Evolutionary conservation across 768 basidiomycete species (phyloP).

Genomic region (Pisolithus marmoratus): DNA sequence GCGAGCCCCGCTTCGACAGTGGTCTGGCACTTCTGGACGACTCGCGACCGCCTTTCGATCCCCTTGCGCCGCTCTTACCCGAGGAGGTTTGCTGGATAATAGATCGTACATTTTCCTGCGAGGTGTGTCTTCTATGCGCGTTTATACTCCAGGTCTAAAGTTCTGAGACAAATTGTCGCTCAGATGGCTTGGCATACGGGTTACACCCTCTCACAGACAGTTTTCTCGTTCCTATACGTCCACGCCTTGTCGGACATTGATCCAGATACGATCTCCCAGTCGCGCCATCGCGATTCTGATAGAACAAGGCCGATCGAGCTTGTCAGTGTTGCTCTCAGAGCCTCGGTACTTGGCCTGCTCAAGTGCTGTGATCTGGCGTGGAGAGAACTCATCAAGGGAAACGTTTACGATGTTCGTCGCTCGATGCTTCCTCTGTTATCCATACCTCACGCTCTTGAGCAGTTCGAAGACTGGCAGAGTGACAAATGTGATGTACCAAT

Average conservation of each 20-base stretch:
- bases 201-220: conserved; percentile 78
- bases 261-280: conserved; percentile 40
- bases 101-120: conserved; percentile 70
- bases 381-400: conserved; percentile 73
- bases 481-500: conserved; percentile 83
- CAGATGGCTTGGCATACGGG: conserved; percentile 90
- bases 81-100: conserved; percentile 88
- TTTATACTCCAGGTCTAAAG: conserved; percentile 6
- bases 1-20: conserved; percentile 85
- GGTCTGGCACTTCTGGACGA: conserved; percentile 51
- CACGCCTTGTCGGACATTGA: conserved; percentile 60
- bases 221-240: conserved; percentile 73
- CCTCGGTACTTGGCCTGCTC: conserved; percentile 60
- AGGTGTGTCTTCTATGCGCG: conserved; percentile 44
- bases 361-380: conserved; percentile 82
- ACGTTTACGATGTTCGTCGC: conserved; percentile 67
- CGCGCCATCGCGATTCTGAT: conserved; percentile 27
- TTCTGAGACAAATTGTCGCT: conserved; percentile 11
- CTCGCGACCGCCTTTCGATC: conserved; percentile 50
- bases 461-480: conserved; percentile 87
- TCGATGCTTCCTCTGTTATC: conserved; percentile 8
- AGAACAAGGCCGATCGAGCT: conserved; percentile 53
- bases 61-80: conserved; percentile 56
- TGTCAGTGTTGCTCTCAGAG: conserved; percentile 60
- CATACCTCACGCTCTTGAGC: conserved; percentile 5